Evolutionary conservation across 768 basidiomycete species (phyloP), one percentile per base, ranked within the genome.

Genomic region (Leccinum uliginosum): DNA sequence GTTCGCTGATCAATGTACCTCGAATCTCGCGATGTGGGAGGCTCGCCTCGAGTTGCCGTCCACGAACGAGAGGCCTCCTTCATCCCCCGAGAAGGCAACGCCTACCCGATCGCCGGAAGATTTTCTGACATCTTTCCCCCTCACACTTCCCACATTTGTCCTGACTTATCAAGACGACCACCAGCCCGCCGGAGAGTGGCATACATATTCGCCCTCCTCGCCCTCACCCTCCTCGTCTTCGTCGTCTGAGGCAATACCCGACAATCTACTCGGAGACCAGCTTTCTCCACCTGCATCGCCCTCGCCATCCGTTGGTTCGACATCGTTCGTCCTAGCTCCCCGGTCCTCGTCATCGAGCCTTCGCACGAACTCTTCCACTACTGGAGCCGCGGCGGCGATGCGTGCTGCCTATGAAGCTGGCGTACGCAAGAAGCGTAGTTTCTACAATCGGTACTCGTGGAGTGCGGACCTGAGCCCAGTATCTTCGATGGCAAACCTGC

Each of bases 1-100:
- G 47, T 95, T 87, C 61, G 81, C 83, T 1, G 75, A 79, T 24
- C 83, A 85, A 58, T 91, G 92, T 67, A 74, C 78, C 30, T 74
- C 76, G 35, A 96, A 96, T 65, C 78, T 93, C 15, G 68, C 75
- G 17, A 71, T 80, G 44, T 96, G 94, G 94, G 76, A 81, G 62
- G 72, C 74, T 21, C 81, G 83, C 3, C 73, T 70, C 8, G 73
- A 75, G 19, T 65, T 83, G 46, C 67, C 72, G 35, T 64, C 73
- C 19, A 48, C 53, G 30, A 62, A 58, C 35, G 60, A 63, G 14
- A 55, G 38, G 11, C 21, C 47, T 12, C 50, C 56, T 2, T 44
- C 51, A 1, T 53, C 50, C 4, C 54, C 52, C 46, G 50, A 52
- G 53, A n/a, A 48, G 17, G 60, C 56, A 56, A 66, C 66, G 51